phyloP scores from a whole-genome alignment of 1,139 yeast species.

The Candida sp. region DNA sequence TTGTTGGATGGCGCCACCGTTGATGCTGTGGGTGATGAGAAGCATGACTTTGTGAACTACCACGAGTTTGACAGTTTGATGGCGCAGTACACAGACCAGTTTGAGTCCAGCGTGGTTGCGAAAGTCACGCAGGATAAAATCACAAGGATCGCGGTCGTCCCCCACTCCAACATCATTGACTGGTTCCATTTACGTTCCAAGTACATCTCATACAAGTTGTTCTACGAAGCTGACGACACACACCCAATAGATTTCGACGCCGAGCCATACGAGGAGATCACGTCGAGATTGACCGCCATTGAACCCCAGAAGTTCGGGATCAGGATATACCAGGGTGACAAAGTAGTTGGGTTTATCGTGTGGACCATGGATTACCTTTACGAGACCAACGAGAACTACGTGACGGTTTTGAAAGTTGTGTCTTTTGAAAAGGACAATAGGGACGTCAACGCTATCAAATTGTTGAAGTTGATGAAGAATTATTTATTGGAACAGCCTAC shows the following conservation, averaged over 20 bases:
- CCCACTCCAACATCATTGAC: constrained; percentile 35
- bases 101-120: constrained; percentile 18
- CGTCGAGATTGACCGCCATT: constrained; percentile 21
- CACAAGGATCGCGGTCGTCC: constrained; percentile 32
- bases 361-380: constrained; percentile 48
- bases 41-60: constrained; percentile 25
- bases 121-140: constrained; percentile 28
- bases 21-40: neutral
- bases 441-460: constrained; percentile 19
- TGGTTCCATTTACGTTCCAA: constrained; percentile 52
- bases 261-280: constrained; percentile 29
- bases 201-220: constrained; percentile 34
- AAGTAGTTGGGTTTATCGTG: constrained; percentile 32
- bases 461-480: constrained; percentile 28
- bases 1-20: neutral
- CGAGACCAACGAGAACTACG: constrained; percentile 20
- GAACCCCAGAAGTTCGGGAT: constrained; percentile 39
- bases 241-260: constrained; percentile 25
- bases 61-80: constrained; percentile 35
- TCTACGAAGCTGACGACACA: constrained; percentile 17
- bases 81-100: constrained; percentile 24
- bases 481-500: constrained; percentile 15
- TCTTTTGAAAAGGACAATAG: constrained; percentile 23
- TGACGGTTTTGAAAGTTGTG: constrained; percentile 33
- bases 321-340: constrained; percentile 19